Conservation (phyloP, 192 early-diverging fungal genomes). For the Backusella morwellensis region DNA sequence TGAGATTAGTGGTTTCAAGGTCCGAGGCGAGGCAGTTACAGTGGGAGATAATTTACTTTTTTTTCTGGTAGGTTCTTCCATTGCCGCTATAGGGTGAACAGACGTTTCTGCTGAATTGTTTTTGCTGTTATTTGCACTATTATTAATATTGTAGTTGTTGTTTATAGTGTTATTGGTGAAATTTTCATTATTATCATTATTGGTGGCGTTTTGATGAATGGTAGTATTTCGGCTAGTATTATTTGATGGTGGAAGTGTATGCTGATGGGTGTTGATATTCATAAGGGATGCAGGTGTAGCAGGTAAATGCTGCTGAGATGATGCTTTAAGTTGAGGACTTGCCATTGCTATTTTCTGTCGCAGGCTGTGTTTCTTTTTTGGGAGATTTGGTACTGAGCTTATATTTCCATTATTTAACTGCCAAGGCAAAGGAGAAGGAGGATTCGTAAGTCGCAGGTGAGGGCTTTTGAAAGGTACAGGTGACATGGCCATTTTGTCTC, state of each 20-base stretch:
- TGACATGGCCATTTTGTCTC: background rate
- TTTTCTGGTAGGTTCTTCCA: background rate
- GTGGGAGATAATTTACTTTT: slow-evolving; percentile 1
- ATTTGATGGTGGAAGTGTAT: background rate
- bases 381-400: background rate
- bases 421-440: background rate
- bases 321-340: slow-evolving; percentile 14
- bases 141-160: background rate
- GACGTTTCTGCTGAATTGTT: background rate
- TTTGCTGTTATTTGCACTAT: background rate
- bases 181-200: background rate
- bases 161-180: background rate
- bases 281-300: slow-evolving; percentile 66
- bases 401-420: slow-evolving; percentile 2
- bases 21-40: slow-evolving; percentile 26
- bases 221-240: background rate
- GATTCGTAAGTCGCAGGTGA: background rate
- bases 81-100: background rate
- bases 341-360: slow-evolving; percentile 20
- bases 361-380: background rate
- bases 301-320: slow-evolving; percentile 38
- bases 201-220: background rate
- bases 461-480: slow-evolving; percentile 1
- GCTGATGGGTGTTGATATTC: slow-evolving; percentile 38
- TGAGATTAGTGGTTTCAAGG: slow-evolving; percentile 42